Conservation (phyloP, 2,329 filamentous ascomycete species). For the Cladobotryum protrusum region DNA sequence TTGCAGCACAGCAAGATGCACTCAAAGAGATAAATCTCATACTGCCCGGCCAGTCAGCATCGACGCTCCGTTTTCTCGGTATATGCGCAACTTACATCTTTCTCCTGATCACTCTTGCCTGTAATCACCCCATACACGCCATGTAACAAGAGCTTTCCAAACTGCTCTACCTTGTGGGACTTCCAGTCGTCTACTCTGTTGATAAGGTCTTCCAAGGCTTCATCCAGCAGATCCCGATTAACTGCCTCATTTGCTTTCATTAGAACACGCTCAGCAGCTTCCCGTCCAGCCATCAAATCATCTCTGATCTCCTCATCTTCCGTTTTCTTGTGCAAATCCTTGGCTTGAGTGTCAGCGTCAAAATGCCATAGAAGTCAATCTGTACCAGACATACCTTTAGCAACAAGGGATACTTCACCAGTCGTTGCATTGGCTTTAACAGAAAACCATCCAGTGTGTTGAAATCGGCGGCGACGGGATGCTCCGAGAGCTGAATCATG, state of each 20-base stretch:
- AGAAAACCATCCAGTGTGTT: conserved; percentile 88
- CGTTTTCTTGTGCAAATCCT: conserved; percentile 84
- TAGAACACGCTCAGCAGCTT: conserved; percentile 74
- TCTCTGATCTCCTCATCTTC: conserved; percentile 64
- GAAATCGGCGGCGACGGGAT: conserved; percentile 76
- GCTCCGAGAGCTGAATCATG: conserved; percentile 71
- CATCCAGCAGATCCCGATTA: conserved; percentile 75
- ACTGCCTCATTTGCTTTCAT: conserved; percentile 86
- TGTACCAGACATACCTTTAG: conserved; percentile 56
- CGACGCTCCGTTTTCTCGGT: neutral
- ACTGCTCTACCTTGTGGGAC: conserved; percentile 81
- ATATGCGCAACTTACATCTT: conserved; percentile 63
- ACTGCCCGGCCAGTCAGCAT: conserved; percentile 45
- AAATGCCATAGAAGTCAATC: conserved; percentile 3
- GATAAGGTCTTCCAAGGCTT: conserved; percentile 77
- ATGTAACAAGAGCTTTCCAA: conserved; percentile 80
- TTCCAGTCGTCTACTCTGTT: conserved; percentile 94
- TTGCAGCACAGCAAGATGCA: conserved; percentile 95
- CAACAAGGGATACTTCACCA: conserved; percentile 90
- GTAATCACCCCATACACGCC: conserved; percentile 91
- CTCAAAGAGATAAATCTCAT: conserved; percentile 96
- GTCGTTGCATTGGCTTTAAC: conserved; percentile 90
- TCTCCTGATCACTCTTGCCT: conserved; percentile 80
- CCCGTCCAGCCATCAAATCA: conserved; percentile 71
- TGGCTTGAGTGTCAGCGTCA: conserved; percentile 8